phyloP scores from a whole-genome alignment of 2,329 filamentous ascomycete genomes.

The Akanthomyces dipterigenus region DNA sequence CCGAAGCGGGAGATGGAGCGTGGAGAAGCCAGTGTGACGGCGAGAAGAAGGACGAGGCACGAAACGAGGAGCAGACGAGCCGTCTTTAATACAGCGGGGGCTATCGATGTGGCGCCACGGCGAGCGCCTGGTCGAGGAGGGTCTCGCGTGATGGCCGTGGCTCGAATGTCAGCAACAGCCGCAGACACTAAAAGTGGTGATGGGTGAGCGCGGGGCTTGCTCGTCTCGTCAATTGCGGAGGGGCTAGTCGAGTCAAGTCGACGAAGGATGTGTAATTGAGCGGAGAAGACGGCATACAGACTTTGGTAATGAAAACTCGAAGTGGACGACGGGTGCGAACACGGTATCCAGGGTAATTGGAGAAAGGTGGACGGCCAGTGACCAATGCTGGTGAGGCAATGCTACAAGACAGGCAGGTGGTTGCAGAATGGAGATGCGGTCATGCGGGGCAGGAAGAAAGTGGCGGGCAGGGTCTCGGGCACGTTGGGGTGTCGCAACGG shows the following conservation, averaged over 20 bases:
- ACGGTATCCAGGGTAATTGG: background rate
- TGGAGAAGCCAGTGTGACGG: conserved; percentile 61
- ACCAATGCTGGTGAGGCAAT: background rate
- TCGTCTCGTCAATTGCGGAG: background rate
- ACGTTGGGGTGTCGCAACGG: background rate
- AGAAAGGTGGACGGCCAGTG: background rate
- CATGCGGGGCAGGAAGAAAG: conserved; percentile 5
- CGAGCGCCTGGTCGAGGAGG: background rate
- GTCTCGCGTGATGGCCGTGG: background rate
- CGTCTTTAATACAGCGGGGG: conserved; percentile 16
- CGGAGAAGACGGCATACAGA: background rate
- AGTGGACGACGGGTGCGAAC: background rate
- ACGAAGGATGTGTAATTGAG: background rate
- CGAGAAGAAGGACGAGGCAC: conserved; percentile 49
- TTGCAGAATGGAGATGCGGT: background rate
- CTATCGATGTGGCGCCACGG: conserved; percentile 13
- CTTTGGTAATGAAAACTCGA: conserved; percentile 11
- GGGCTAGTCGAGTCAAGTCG: background rate
- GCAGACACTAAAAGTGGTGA: background rate
- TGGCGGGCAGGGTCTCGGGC: background rate
- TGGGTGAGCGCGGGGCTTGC: background rate
- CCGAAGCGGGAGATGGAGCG: conserved; percentile 52
- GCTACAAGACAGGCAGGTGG: conserved; percentile 5
- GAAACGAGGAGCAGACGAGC: conserved; percentile 38
- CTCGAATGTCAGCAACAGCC: background rate